Conservation (phyloP, 805 yeast species). For the Scheffersomyces stipitis region DNA sequence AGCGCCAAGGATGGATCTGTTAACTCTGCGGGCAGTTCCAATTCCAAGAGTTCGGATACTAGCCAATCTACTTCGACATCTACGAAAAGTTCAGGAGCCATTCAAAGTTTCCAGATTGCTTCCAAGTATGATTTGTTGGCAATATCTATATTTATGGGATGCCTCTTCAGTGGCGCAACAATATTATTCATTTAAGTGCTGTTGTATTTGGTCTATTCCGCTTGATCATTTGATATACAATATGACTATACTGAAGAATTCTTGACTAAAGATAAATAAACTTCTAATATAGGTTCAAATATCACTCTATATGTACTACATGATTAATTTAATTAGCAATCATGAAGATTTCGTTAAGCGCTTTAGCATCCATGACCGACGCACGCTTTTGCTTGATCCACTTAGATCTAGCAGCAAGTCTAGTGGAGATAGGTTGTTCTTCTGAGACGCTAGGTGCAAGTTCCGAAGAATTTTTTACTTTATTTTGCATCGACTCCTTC, state of each 20-base stretch:
- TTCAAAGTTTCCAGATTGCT: slow-evolving; percentile 21
- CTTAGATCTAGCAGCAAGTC: slow-evolving; percentile 68
- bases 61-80: slow-evolving; percentile 22
- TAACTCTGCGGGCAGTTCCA: slow-evolving; percentile 19
- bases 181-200: slow-evolving; percentile 31
- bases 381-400: slow-evolving; percentile 91
- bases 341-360: slow-evolving; percentile 93
- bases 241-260: too few species aligned
- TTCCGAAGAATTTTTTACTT: slow-evolving; percentile 4
- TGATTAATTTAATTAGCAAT: slow-evolving; percentile 44
- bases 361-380: slow-evolving; percentile 85
- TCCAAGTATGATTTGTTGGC: slow-evolving; percentile 34
- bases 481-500: slow-evolving; percentile 9
- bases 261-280: too few species aligned
- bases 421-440: slow-evolving; percentile 27
- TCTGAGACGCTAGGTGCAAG: slow-evolving; percentile 3
- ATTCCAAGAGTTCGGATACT: slow-evolving; percentile 22
- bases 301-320: too few species aligned
- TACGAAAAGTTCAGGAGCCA: slow-evolving; percentile 12
- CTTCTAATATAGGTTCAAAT: too few species aligned
- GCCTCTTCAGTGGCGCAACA: slow-evolving; percentile 47
- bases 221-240: too few species aligned
- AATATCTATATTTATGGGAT: slow-evolving; percentile 32
- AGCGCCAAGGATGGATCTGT: slow-evolving; percentile 19
- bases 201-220: too few species aligned